Conservation (phyloP, 768 basidiomycete genomes). For the Cubamyces lactineus region DNA sequence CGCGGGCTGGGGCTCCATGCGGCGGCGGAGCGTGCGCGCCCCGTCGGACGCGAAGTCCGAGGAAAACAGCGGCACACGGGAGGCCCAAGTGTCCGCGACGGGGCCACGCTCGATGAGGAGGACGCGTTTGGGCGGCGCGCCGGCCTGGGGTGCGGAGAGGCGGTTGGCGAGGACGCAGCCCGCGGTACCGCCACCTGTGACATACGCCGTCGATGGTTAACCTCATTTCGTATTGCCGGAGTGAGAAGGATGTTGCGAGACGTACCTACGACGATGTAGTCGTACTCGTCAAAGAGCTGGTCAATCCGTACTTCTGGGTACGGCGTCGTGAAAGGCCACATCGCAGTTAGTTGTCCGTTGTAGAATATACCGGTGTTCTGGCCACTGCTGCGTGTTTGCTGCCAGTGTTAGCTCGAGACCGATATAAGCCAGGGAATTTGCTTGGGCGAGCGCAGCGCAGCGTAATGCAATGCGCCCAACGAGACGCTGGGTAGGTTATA, state of each 20-base stretch:
- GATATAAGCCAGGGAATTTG: no score
- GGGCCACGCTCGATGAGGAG: constrained; percentile 37
- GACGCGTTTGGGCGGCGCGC: constrained; percentile 27
- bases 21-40: constrained; percentile 25
- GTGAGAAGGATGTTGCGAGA: background rate
- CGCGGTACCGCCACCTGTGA: constrained; percentile 38
- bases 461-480: no score
- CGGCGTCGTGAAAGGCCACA: constrained; percentile 30
- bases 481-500: no score
- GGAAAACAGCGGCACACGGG: constrained; percentile 38
- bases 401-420: no score
- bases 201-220: background rate
- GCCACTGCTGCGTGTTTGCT: no score
- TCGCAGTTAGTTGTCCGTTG: background rate
- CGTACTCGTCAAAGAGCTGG: constrained; percentile 24
- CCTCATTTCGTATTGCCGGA: background rate
- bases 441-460: no score
- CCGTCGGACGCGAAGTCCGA: constrained; percentile 32
- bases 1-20: constrained; percentile 14
- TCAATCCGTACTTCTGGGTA: constrained; percentile 21
- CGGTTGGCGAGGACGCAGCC: constrained; percentile 44
- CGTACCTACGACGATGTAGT: constrained; percentile 34
- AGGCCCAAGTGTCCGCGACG: constrained; percentile 32
- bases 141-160: constrained; percentile 37
- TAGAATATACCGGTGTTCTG: no score